Evolutionary conservation across 225 moss, liverwort and hornwort species (phyloP), one percentile per base, ranked within the genome.

Genomic region (Physcomitrellopsis africana): DNA sequence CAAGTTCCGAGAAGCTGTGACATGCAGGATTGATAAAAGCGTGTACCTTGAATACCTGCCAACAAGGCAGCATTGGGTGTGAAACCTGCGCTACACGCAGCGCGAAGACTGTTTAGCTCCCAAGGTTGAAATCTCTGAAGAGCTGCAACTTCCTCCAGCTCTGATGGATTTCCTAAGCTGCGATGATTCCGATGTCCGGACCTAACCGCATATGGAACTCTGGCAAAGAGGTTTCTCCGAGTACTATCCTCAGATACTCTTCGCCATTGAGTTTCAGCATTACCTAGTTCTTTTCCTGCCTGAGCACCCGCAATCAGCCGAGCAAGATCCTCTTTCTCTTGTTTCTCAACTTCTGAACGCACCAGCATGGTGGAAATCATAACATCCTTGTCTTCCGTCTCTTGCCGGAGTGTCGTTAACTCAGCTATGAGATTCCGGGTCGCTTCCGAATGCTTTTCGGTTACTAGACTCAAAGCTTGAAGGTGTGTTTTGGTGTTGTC

Each of bases 281-380:
- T 82, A 12, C 65, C 52, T 43, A 18, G 37, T 26, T 54, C 16
- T 9, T 72, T 60, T 11, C 57, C 44, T 20, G 66, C 51, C 27
- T 46, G 32, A 0, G 56, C 37, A 10, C 45, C 58, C n/a, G 76
- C 76, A 51, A 82, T 59, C 64, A 82, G 72, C n/a, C 78, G 58
- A 13, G 79, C 59, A 68, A 82, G 68, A 65, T 81, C 85, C 60
- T 85, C 85, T 54, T 76, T 85, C 29, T 82, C 85, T 76, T 85
- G 81, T 43, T 79, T 79, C 73, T 76, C 79, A 32, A 69, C 22
- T 15, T 58, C 76, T 37, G 72, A 76, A 54, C 79, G 72, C 32
- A 76, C 72, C 64, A 85, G 64, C 55, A 85, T 85, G 10, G 79
- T 73, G 5, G 79, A 69, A 51, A 85, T 82, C 75, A 85, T 76